Base-by-base conservation (phyloP, 345 rosid species). In the Ceriops zippeliana region DNA sequence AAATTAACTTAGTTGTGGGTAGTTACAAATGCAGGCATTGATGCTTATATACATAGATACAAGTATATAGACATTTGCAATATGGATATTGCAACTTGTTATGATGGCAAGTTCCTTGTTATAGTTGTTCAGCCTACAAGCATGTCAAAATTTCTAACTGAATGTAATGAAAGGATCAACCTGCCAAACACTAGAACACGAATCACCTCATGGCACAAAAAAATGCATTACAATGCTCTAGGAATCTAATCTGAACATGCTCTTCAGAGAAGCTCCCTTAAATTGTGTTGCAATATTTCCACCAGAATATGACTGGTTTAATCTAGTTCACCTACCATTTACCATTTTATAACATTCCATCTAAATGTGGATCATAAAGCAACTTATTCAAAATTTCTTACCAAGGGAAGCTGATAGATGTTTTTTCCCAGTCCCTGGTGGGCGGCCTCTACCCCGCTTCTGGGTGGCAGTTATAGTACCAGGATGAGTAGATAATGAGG, bases 381-480 rank as follows among this genome's bases (percentile, higher is more conserved):
- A 52, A 47, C 28, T 38, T 7, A 46, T 20, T 8, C 28, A 30
- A 53, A 68, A 61, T 78, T 27, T 34, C 77, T 75, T 82, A 88
- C 96, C 98, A 31, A 77, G 80, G 46, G 96, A 85, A 84, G 86
- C 78, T 52, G 81, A 70, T 57, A 84, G 87, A 65, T 87, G 96
- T 79, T 91, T 95, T 87, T 83, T 86, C 61, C 97, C 93, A 22
- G 84, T 84, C 53, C 97, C 97, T 0, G 90, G 96, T 34, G 98
- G 98, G 51, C 97, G 83, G 64, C 99, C 99, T 76, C 97, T 85
- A 22, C 96, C 96, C 52, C 97, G 83, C 82, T 87, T 93, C 75
- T 85, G 92, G 31, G 85, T 70, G 5, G 96, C 83, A 58, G 87
- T 62, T 61, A 84, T 62, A 8, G 83, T 70, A 20, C 86, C 86